Evolutionary conservation across 2,329 filamentous ascomycete genomes (phyloP).

Genomic region (Colletotrichum viniferum): DNA sequence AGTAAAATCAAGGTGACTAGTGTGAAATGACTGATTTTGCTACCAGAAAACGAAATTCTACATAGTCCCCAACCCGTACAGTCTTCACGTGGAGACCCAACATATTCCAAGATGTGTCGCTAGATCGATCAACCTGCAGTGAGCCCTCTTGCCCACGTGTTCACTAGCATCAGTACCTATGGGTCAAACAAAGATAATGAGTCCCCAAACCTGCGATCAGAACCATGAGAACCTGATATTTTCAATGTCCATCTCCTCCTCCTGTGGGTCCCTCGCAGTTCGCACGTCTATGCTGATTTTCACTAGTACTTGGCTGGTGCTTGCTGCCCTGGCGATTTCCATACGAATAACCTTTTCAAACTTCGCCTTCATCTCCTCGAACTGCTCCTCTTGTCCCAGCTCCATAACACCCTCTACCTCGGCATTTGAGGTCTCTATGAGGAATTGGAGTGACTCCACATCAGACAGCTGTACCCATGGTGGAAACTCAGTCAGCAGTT

Average conservation of each 20-base stretch:
- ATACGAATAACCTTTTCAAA: neutral
- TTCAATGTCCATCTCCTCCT: neutral
- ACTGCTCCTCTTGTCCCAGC: neutral
- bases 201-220: neutral
- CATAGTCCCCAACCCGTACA: accelerated
- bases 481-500: neutral
- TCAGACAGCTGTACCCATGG: neutral
- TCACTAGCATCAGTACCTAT: neutral
- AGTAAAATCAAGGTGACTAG: neutral
- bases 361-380: neutral
- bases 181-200: neutral
- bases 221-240: neutral
- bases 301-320: accelerated
- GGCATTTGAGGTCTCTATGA: neutral
- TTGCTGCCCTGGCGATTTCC: neutral
- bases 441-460: neutral
- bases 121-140: neutral
- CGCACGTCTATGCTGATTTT: neutral
- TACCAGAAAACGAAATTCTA: neutral
- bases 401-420: neutral
- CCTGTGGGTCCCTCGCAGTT: neutral
- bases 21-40: accelerated
- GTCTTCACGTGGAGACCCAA: accelerated
- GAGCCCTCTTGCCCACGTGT: accelerated
- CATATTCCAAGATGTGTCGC: accelerated